Conservation (phyloP, 2,329 filamentous ascomycete genomes). For the Pseudopyrenochaeta lycopersici region DNA sequence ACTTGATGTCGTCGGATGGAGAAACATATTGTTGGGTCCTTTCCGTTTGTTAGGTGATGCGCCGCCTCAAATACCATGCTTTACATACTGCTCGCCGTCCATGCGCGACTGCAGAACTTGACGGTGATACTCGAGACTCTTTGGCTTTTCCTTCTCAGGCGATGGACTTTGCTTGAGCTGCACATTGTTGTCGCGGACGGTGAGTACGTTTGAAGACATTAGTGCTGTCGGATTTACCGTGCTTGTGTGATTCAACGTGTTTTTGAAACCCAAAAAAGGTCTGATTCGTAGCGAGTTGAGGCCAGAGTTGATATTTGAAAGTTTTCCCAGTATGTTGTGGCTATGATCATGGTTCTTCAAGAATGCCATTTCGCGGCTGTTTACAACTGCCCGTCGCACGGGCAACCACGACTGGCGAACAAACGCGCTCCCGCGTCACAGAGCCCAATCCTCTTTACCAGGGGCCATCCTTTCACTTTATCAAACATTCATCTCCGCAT, state of each 20-base stretch:
- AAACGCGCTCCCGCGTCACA: constrained; percentile 16
- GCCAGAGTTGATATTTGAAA: neutral
- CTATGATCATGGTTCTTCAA: constrained; percentile 7
- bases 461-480: neutral
- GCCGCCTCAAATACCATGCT: neutral
- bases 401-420: constrained; percentile 17
- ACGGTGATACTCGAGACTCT: constrained; percentile 75
- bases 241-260: neutral
- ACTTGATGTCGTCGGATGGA: constrained; percentile 89
- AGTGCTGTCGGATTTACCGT: neutral
- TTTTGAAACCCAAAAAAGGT: neutral
- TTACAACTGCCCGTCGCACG: constrained; percentile 15
- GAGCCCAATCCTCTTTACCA: neutral
- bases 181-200: constrained; percentile 72
- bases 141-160: constrained; percentile 47
- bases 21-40: constrained; percentile 73
- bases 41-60: constrained; percentile 28
- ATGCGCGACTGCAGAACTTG: constrained; percentile 78
- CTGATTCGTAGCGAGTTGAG: neutral
- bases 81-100: constrained; percentile 69
- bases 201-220: constrained; percentile 71
- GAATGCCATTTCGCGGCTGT: constrained; percentile 8
- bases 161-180: constrained; percentile 37
- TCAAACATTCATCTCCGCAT: neutral
- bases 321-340: constrained; percentile 2